These are phyloP conservation scores for Chrysanthemum seticuspe DNA, from an alignment of 129 eudicot species.

Conservation along the genomic window DNA sequence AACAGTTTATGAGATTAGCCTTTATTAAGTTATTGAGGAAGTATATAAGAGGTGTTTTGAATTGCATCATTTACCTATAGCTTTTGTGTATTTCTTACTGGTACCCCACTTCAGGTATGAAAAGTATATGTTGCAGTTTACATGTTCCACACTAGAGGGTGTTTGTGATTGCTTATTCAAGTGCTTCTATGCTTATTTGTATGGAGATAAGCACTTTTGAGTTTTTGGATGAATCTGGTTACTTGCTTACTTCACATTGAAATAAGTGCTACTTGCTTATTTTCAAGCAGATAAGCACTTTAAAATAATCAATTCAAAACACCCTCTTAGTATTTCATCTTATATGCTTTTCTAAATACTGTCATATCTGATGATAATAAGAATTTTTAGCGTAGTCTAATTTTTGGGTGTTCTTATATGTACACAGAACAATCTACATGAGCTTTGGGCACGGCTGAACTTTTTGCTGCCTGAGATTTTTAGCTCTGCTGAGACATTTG, in stretches of 20 bases:
- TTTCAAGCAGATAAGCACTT: too few species aligned
- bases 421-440: slow-evolving; percentile 97
- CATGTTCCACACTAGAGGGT: background rate
- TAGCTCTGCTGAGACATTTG: slow-evolving; percentile 97
- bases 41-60: too few species aligned
- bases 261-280: background rate
- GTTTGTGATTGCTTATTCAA: background rate
- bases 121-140: background rate
- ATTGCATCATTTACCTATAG: too few species aligned
- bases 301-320: background rate
- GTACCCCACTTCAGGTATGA: slow-evolving; percentile 95
- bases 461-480: slow-evolving; percentile 96
- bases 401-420: background rate
- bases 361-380: background rate
- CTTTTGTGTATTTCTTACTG: too few species aligned
- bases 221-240: too few species aligned
- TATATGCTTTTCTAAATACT: background rate
- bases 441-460: slow-evolving; percentile 96
- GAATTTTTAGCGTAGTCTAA: background rate
- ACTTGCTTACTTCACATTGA: too few species aligned
- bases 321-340: background rate
- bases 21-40: too few species aligned
- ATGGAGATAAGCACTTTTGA: too few species aligned
- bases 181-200: too few species aligned
- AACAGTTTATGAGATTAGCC: too few species aligned